Conservation (phyloP, 345 rosid genomes). For the Eucalyptus regnans region DNA sequence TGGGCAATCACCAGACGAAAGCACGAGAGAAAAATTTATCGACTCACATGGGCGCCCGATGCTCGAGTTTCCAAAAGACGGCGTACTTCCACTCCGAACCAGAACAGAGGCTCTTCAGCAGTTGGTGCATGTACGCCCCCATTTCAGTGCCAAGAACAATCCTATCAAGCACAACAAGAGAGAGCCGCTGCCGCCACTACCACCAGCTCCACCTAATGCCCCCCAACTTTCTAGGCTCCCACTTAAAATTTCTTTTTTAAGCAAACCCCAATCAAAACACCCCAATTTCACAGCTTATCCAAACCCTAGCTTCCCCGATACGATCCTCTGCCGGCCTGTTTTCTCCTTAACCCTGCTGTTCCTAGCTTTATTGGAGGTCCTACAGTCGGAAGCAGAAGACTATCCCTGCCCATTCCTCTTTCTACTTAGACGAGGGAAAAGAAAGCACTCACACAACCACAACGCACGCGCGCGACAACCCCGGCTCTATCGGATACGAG, state of each 20-base stretch:
- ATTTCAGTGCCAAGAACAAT: conserved; percentile 4
- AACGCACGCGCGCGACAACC: background rate
- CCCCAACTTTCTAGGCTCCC: background rate
- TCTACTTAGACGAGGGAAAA: background rate
- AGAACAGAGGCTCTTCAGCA: conserved; percentile 67
- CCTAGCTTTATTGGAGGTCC: conserved; percentile 75
- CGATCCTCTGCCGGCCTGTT: conserved; percentile 96
- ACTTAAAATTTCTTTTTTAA: conserved; percentile 1
- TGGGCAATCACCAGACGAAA: background rate
- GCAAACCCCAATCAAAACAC: conserved; percentile 1
- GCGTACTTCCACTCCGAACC: conserved; percentile 75
- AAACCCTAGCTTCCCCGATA: conserved; percentile 80
- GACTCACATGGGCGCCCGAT: conserved; percentile 67
- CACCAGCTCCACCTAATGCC: background rate
- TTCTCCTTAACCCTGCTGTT: conserved; percentile 36
- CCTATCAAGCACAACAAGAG: background rate
- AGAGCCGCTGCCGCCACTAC: background rate
- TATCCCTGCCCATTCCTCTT: conserved; percentile 74
- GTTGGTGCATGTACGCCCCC: conserved; percentile 46
- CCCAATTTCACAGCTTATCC: background rate
- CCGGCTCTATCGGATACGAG: background rate
- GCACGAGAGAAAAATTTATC: background rate
- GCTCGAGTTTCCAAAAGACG: conserved; percentile 81
- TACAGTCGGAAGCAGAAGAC: conserved; percentile 61
- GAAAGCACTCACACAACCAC: background rate